Conservation (phyloP, 2,329 filamentous ascomycete species). For the Whalleya microplaca region DNA sequence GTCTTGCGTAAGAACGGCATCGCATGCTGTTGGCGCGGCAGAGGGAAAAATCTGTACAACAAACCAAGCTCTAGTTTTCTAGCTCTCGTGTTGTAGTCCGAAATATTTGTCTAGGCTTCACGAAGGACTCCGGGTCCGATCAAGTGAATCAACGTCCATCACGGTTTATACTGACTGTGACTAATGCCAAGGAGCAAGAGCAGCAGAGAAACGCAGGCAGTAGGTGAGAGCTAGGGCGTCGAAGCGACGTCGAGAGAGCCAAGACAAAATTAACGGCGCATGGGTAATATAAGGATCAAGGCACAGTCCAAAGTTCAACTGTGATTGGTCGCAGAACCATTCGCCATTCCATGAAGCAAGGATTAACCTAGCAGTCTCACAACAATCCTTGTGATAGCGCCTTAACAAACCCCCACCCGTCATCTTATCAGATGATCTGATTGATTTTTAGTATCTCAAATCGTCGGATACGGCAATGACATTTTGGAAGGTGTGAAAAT, state of each 20-base stretch:
- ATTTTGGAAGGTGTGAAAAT: constrained; percentile 14
- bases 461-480: constrained; percentile 1
- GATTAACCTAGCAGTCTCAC: constrained; percentile 3
- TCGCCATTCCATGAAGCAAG: constrained; percentile 6
- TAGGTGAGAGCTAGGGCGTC: neutral
- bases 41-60: too few relatives aligned
- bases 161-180: constrained; percentile 1
- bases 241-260: constrained; percentile 3
- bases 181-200: constrained; percentile 19
- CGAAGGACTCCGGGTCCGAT: too few relatives aligned
- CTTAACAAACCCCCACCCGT: constrained; percentile 22
- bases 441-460: constrained; percentile 19
- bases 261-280: constrained; percentile 1
- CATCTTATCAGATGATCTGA: constrained; percentile 33
- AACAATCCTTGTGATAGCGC: neutral
- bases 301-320: neutral
- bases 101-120: too few relatives aligned
- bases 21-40: too few relatives aligned
- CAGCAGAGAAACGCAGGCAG: neutral
- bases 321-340: constrained; percentile 11
- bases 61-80: too few relatives aligned
- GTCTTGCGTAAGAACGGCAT: too few relatives aligned
- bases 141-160: too few relatives aligned
- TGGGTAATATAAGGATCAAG: constrained; percentile 5
- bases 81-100: too few relatives aligned